Evolutionary conservation across 495 filamentous ascomycete species (phyloP), one percentile per base, ranked within the genome.

Genomic region (Elaphomyces granulatus): DNA sequence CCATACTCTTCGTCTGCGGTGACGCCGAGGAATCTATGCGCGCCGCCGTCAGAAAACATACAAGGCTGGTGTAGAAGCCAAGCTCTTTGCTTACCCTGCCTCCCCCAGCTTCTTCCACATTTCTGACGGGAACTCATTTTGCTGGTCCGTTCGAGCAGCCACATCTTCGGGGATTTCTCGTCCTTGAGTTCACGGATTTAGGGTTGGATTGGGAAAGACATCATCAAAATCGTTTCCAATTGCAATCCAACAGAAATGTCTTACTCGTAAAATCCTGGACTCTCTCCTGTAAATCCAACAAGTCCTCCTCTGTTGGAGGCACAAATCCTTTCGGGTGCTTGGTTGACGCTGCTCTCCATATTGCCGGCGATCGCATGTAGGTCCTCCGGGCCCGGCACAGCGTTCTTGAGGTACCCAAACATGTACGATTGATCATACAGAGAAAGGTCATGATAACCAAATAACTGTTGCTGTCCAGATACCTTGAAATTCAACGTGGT

Each of bases 21-120:
- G 46, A 95, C 80, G 31, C 90, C 90, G 15, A 98, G 72, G 41
- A 96, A 81, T 2, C 85, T 74, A 33, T 32, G 4, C 0, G 6
- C 12, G 12, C 23, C 23, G 12, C n/a, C 44, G 48, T 51, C 15
- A 42, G 39, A 43, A 12, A 19, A 35, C 14, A 26, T 7, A 4
- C 15, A 16, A 31, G 4, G 1, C 18, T 1, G 19, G 8, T 8
- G 2, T 15, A 8, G 2, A n/a, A 20, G 8, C 6, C 8, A 35
- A 6, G 23, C 12, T 6, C 6, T 23, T 15, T 2, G 10, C 21
- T 14, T 60, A 74, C 63, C 76, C 92, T 32, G 90, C 90, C 44
- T 84, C 77, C 17, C 90, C 90, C 15, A 98, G 63, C 58, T 94
- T 95, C 58, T 71, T 68, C 90, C 90, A 98, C 83, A 98, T 92